A percentile compares a stretch with the other conserved stretches of the same genome.
Conservation (phyloP, 768 basidiomycete genomes). For the Mycena galopus region DNA sequence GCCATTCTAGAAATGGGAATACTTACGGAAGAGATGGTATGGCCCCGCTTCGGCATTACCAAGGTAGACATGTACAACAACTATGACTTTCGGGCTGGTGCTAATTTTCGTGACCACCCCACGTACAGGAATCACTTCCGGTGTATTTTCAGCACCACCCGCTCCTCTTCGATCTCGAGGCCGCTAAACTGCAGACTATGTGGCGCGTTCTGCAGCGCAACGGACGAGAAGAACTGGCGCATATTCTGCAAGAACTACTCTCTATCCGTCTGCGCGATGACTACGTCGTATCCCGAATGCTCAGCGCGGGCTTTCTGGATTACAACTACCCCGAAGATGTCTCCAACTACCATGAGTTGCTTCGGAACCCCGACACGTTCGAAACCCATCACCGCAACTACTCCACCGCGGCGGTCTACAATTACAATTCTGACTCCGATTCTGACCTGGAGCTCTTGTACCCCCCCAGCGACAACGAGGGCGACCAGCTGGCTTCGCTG, state of each 20-base stretch:
- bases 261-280: background rate
- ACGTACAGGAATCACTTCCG: background rate
- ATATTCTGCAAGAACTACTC: background rate
- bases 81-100: background rate
- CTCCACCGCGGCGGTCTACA: too few species aligned
- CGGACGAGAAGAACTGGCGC: background rate
- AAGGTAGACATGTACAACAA: background rate
- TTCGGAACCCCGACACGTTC: background rate
- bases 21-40: background rate
- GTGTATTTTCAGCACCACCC: background rate
- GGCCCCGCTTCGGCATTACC: background rate
- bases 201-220: background rate
- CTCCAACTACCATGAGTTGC: background rate
- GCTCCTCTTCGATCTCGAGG: background rate
- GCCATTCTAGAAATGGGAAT: background rate
- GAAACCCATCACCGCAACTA: too few species aligned
- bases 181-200: background rate
- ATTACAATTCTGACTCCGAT: too few species aligned
- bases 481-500: too few species aligned
- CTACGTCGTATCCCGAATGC: background rate
- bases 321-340: background rate
- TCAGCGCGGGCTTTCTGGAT: background rate
- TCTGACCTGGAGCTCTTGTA: too few species aligned
- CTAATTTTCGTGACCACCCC: background rate
- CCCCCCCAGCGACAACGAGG: too few species aligned